Evolutionary conservation across 2,329 filamentous ascomycete genomes (phyloP), one percentile per base, ranked within the genome.

Genomic region (Pseudopithomyces maydicus): DNA sequence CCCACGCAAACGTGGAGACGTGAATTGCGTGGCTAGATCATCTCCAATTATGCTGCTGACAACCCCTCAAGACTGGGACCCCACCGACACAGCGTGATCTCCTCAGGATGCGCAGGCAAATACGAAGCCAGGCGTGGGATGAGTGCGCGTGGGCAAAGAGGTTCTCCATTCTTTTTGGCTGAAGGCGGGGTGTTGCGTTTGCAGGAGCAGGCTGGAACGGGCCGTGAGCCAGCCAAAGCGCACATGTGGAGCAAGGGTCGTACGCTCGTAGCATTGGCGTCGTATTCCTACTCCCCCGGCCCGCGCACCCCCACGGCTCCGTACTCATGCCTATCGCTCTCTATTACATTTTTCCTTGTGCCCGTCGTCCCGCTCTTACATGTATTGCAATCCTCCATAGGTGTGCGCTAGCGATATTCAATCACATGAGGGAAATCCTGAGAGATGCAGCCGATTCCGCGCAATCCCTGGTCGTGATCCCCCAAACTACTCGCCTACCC

Each of bases 1-100:
- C 42, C 52, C 38, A 39, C 47, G 23, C 14, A 17, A n/a, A 33
- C n/a, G 41, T 20, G 23, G 44, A 49, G 35, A 43, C 58, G 58
- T 61, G 54, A 63, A 35, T 52, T 63, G 61, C 61, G 59, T 43
- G 48, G 17, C 14, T 52, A 15, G 22, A 42, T 33, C 36, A 20
- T 23, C 41, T 29, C 41, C 32, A 26, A 45, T 23, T 48, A 43
- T 41, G 14, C 23, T 52, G 52, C 45, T 64, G 55, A 65, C 65
- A 62, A 65, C 58, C 42, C 50, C 51, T 56, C 51, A 41, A 78
- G 77, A 79, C 63, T 79, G 77, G 78, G 80, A 82, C 68, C 80
- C 80, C 59, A 82, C 80, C 20, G 73, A 79, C 68, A 70, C 70
- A 33, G 60, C 63, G 52, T 74, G 57, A 68, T 53, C 52, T 55